These are phyloP conservation scores for Nepenthes gracilis DNA, from an alignment of 148 eudicot species.

Conservation along the genomic window DNA sequence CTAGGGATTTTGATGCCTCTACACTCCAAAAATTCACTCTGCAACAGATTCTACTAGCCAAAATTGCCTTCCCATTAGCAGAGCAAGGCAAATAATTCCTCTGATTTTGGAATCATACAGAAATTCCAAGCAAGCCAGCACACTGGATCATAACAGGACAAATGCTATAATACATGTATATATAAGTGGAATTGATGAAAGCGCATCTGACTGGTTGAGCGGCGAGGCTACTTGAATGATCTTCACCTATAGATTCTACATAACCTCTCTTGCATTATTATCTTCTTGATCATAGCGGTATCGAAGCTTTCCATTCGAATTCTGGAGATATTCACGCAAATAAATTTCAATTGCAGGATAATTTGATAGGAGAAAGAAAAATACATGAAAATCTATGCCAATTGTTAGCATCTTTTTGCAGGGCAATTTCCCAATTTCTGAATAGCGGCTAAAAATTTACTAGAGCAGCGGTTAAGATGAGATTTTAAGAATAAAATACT, in stretches of 20 bases:
- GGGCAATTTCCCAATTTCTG: no score
- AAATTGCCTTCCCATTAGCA: slow-evolving; percentile 15
- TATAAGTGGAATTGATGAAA: slow-evolving; percentile 15
- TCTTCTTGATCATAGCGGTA: slow-evolving; percentile 9
- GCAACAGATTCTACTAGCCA: slow-evolving; percentile 13
- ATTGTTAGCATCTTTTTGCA: neutral
- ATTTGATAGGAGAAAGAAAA: neutral
- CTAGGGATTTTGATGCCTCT: slow-evolving; percentile 3
- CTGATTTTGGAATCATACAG: slow-evolving; percentile 25
- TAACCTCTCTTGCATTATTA: slow-evolving; percentile 13
- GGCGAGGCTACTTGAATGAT: slow-evolving; percentile 6
- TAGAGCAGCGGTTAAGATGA: no score
- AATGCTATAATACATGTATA: slow-evolving; percentile 25
- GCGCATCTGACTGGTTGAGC: slow-evolving; percentile 17
- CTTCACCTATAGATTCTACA: slow-evolving; percentile 16
- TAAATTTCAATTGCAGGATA: no score
- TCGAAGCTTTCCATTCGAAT: slow-evolving; percentile 14
- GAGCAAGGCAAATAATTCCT: slow-evolving; percentile 2
- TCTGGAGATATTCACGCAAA: slow-evolving; percentile 1
- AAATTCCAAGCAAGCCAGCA: slow-evolving; percentile 26
- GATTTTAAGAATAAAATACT: no score
- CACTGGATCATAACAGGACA: slow-evolving; percentile 30
- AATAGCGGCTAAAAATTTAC: no score
- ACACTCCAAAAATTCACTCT: slow-evolving; percentile 14
- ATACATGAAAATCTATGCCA: no score